A percentile compares a stretch with the other conserved stretches of the same genome.
phyloP scores from a whole-genome alignment of 352 stramenopile genomes.

The Plasmopara halstedii region DNA sequence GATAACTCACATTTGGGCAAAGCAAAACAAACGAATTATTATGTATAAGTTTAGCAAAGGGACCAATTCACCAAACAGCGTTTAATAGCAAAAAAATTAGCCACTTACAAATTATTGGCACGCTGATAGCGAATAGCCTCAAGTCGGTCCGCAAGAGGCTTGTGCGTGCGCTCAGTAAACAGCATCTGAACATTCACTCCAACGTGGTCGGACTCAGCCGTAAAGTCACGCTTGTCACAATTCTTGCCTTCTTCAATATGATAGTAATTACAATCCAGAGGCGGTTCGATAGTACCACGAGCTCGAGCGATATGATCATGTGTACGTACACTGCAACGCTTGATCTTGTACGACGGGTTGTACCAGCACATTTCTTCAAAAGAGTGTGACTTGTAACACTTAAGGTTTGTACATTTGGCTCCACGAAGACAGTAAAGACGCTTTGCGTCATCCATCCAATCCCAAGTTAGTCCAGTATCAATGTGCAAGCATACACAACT shows the following conservation, averaged over 20 bases:
- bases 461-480: conserved; percentile 30
- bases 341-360: conserved; percentile 40
- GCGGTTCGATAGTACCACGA: conserved; percentile 19
- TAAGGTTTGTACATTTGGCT: conserved; percentile 24
- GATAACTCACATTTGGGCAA: not conserved
- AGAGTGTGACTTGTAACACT: conserved; percentile 37
- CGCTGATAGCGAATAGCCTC: conserved; percentile 22
- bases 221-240: conserved; percentile 24
- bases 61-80: too few relatives aligned
- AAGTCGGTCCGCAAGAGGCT: conserved; percentile 25
- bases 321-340: conserved; percentile 25
- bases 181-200: conserved; percentile 30
- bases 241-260: conserved; percentile 33
- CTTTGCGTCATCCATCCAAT: conserved; percentile 36
- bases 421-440: conserved; percentile 23
- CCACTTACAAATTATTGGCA: conserved; percentile 15
- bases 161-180: conserved; percentile 35
- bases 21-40: too few relatives aligned
- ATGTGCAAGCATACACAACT: conserved; percentile 41
- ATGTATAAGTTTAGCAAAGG: too few relatives aligned
- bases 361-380: conserved; percentile 46
- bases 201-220: conserved; percentile 30
- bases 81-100: not conserved
- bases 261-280: conserved; percentile 27
- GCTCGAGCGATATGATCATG: conserved; percentile 23